phyloP scores from a whole-genome alignment of 495 filamentous ascomycete species.

The Xylaria nigripes region DNA sequence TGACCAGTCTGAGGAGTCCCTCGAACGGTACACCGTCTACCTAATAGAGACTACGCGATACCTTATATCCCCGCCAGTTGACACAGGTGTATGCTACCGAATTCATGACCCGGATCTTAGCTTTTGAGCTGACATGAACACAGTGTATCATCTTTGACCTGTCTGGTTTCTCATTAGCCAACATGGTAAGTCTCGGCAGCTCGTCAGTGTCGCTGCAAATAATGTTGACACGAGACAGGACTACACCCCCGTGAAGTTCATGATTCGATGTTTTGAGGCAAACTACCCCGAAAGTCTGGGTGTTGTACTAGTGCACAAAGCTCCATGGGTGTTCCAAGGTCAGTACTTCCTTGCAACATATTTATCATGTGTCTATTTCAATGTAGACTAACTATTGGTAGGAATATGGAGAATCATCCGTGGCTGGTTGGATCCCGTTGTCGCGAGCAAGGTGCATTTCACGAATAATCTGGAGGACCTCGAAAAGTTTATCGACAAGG shows the following conservation, averaged over 20 bases:
- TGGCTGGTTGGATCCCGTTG: conserved; percentile 95
- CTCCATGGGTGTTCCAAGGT: conserved; percentile 95
- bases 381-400: conserved; percentile 16
- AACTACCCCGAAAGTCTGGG: conserved; percentile 95
- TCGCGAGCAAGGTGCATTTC: conserved; percentile 91
- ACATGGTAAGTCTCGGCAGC: conserved; percentile 61
- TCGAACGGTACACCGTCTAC: conserved; percentile 89
- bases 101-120: conserved; percentile 9
- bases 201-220: background rate
- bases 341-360: conserved; percentile 19
- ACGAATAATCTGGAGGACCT: conserved; percentile 76
- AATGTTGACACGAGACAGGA: conserved; percentile 46
- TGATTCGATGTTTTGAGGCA: conserved; percentile 99
- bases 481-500: conserved; percentile 60
- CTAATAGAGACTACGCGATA: conserved; percentile 87
- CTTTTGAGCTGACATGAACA: conserved; percentile 41
- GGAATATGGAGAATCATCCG: conserved; percentile 83
- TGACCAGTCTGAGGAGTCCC: conserved; percentile 69
- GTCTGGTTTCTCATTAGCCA: conserved; percentile 83
- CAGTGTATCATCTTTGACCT: conserved; percentile 76
- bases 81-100: conserved; percentile 55
- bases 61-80: conserved; percentile 68
- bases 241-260: conserved; percentile 93
- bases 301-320: conserved; percentile 89
- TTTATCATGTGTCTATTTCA: background rate